phyloP scores from a whole-genome alignment of 1,139 yeast species.

The Magnusiomyces tetraspermus region DNA sequence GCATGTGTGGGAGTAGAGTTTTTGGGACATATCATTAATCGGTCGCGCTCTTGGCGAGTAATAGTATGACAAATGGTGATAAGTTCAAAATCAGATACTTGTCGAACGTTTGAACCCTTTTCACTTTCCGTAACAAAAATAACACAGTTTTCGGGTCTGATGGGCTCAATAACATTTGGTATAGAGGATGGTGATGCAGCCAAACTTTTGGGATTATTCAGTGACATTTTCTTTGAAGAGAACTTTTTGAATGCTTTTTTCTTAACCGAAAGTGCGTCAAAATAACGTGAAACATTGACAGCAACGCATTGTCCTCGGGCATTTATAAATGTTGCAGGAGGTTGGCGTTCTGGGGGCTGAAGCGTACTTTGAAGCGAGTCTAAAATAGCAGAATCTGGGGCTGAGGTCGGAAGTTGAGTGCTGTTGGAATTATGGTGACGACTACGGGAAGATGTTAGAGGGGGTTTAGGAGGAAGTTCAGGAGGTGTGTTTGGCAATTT shows the following conservation, averaged over 20 bases:
- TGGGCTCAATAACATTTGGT: slow-evolving; percentile 27
- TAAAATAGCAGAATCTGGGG: not conserved
- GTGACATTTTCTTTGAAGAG: not conserved
- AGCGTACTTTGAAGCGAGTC: not conserved
- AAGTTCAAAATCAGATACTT: slow-evolving; percentile 67
- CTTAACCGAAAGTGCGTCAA: slow-evolving; percentile 72
- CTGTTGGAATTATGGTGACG: not conserved
- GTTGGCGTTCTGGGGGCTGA: slow-evolving; percentile 24
- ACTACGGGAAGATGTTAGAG: not conserved
- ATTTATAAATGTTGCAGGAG: slow-evolving; percentile 54
- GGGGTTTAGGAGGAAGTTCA: slow-evolving; percentile 1
- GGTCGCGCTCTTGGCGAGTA: slow-evolving; percentile 59
- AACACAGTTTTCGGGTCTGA: slow-evolving; percentile 43
- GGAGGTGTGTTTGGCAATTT: not conserved
- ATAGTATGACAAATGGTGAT: slow-evolving; percentile 74
- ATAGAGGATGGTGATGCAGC: not conserved
- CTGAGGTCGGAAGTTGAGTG: not conserved
- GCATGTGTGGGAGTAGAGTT: slow-evolving; percentile 55
- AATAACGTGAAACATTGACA: slow-evolving; percentile 71
- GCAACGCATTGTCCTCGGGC: slow-evolving; percentile 55
- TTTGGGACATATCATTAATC: slow-evolving; percentile 61
- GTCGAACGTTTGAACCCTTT: slow-evolving; percentile 33
- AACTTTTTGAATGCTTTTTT: slow-evolving; percentile 56
- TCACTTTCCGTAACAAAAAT: slow-evolving; percentile 38
- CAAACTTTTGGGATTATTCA: not conserved